These are phyloP conservation scores for Cyclanthera cordifolia DNA, from an alignment of 306 rosid species.

Conservation along the genomic window DNA sequence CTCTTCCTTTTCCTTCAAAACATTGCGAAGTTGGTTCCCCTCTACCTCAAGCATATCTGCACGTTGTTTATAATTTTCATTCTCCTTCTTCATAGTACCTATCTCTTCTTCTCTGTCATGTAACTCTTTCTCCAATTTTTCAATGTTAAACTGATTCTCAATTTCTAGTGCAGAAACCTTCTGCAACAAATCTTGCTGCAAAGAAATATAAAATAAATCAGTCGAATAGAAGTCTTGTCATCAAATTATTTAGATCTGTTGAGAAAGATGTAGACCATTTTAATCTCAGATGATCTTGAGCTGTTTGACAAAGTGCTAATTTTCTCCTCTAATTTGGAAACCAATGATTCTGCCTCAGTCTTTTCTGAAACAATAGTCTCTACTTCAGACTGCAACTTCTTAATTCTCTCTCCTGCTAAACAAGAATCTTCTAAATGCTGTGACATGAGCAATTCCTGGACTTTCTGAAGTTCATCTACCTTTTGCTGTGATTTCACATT, in stretches of 20 bases:
- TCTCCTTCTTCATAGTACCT: conserved; percentile 39
- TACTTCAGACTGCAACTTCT: conserved; percentile 53
- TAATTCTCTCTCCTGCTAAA: conserved; percentile 49
- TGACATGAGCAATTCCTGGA: conserved; percentile 38
- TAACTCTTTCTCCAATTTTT: conserved; percentile 49
- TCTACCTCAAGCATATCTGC: conserved; percentile 46
- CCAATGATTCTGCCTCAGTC: conserved; percentile 45
- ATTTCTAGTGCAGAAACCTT: conserved; percentile 52
- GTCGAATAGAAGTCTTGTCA: conserved; percentile 13
- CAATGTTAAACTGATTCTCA: conserved; percentile 46
- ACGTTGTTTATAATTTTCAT: conserved; percentile 37
- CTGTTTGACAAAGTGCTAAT: conserved; percentile 37
- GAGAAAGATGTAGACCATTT: conserved; percentile 42
- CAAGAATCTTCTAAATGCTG: conserved; percentile 38
- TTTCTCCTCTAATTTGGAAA: conserved; percentile 57
- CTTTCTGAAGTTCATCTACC: conserved; percentile 45
- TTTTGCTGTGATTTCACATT: conserved; percentile 42
- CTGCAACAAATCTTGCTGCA: conserved; percentile 63
- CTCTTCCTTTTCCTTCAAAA: conserved; percentile 55
- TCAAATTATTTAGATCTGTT: conserved; percentile 10
- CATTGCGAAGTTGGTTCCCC: conserved; percentile 30
- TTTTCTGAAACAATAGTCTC: conserved; percentile 50
- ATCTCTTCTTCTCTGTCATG: conserved; percentile 53
- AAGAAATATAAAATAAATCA: conserved; percentile 22
- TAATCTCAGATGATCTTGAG: conserved; percentile 50